Percentiles rank a stretch among this genome's conserved stretches.
These are phyloP conservation scores for Anethum foeniculum DNA, from an alignment of 140 eudicot species.

Conservation along the genomic window DNA sequence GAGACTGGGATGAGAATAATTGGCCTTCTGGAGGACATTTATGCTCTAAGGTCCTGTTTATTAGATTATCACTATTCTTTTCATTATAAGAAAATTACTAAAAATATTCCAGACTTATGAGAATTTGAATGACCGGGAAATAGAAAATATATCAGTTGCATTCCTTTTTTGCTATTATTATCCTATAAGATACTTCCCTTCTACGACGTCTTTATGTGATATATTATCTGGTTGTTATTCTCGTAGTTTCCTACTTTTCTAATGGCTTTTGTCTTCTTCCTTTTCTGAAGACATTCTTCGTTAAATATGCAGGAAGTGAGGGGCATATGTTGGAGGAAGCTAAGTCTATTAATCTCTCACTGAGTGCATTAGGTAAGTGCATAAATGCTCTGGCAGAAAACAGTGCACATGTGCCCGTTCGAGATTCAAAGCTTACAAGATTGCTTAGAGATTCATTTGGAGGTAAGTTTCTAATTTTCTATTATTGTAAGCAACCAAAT, in stretches of 20 bases:
- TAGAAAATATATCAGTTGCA: neutral
- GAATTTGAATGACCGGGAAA: neutral
- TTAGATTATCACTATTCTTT: neutral
- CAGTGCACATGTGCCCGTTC: slow-evolving; percentile 97
- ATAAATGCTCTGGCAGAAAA: slow-evolving; percentile 98
- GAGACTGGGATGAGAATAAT: neutral
- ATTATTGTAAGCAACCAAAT: neutral
- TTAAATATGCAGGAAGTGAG: slow-evolving; percentile 72
- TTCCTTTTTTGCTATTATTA: neutral
- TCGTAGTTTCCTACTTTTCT: neutral
- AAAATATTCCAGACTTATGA: neutral
- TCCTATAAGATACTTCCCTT: neutral
- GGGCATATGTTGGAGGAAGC: slow-evolving; percentile 99
- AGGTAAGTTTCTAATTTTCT: slow-evolving; percentile 36
- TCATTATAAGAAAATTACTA: neutral
- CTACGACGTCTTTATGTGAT: neutral
- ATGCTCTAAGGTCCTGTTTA: neutral
- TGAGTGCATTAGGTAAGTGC: slow-evolving; percentile 98
- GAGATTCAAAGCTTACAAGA: slow-evolving; percentile 97
- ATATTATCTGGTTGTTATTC: neutral
- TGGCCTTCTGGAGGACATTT: neutral
- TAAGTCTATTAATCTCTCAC: slow-evolving; percentile 88
- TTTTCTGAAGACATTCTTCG: neutral
- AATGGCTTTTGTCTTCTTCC: neutral
- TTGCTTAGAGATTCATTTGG: slow-evolving; percentile 99